Evolutionary conservation across 140 eudicot species (phyloP).

Genomic region (Senecio squalidus): DNA sequence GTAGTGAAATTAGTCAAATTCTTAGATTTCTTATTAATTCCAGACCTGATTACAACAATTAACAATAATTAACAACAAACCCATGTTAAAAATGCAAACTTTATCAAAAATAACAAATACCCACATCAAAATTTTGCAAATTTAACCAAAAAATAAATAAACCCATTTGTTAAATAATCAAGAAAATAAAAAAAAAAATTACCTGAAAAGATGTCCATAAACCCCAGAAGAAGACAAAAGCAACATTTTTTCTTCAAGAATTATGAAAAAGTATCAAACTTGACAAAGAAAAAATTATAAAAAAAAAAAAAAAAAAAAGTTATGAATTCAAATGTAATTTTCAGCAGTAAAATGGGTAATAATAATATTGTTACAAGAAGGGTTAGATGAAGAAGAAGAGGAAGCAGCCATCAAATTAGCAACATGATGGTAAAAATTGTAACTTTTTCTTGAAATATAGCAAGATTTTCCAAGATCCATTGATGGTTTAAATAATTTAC

Average conservation of each 20-base stretch:
- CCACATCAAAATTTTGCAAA: slow-evolving; percentile 20
- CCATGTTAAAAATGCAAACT: slow-evolving; percentile 26
- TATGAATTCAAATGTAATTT: slow-evolving; percentile 18
- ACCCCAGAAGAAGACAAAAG: slow-evolving; percentile 31
- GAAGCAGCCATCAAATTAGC: slow-evolving; percentile 34
- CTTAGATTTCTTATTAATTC: slow-evolving; percentile 31
- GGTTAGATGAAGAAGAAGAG: slow-evolving; percentile 38
- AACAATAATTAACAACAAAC: slow-evolving; percentile 39
- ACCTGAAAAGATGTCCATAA: slow-evolving; percentile 27
- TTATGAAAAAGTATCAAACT: slow-evolving; percentile 6
- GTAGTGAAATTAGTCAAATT: slow-evolving; percentile 16
- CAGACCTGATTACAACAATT: slow-evolving; percentile 45
- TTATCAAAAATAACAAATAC: slow-evolving; percentile 7
- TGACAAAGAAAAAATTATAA: slow-evolving; percentile 12
- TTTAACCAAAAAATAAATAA: slow-evolving; percentile 4
- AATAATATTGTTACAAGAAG: slow-evolving; percentile 28
- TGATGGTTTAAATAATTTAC: slow-evolving; percentile 15
- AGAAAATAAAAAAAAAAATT: neutral
- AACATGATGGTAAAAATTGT: slow-evolving; percentile 12
- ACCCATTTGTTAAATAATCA: slow-evolving; percentile 12
- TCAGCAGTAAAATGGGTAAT: slow-evolving; percentile 21
- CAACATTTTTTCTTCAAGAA: slow-evolving; percentile 41
- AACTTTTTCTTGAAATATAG: slow-evolving; percentile 7
- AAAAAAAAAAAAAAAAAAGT: slow-evolving; percentile 2
- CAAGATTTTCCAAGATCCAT: slow-evolving; percentile 30